Evolutionary conservation across 192 early-diverging fungal genomes (phyloP).

Genomic region (Dispira simplex): DNA sequence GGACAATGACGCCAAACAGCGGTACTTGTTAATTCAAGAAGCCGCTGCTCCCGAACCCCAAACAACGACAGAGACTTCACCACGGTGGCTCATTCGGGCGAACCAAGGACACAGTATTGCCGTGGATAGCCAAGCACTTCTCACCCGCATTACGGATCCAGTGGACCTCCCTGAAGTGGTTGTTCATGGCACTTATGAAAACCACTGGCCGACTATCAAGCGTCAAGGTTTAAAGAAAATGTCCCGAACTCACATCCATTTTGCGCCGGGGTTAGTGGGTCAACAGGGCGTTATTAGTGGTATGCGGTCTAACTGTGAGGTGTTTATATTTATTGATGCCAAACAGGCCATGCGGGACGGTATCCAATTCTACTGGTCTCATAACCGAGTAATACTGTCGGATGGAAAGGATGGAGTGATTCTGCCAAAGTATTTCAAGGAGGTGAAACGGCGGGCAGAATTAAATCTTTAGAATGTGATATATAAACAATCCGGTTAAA

Average conservation of each 20-base stretch:
- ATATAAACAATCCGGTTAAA: too few relatives aligned
- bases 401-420: too few relatives aligned
- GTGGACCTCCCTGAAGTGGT: not conserved
- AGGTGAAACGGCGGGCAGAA: too few relatives aligned
- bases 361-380: too few relatives aligned
- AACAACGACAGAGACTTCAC: too few relatives aligned
- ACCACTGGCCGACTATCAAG: not conserved
- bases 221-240: not conserved
- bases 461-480: too few relatives aligned
- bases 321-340: constrained; percentile 1
- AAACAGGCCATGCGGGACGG: not conserved
- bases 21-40: not conserved
- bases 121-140: not conserved
- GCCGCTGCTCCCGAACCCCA: not conserved
- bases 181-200: not conserved
- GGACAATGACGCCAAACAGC: not conserved
- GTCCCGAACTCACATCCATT: constrained; percentile 1
- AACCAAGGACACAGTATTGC: not conserved
- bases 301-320: not conserved
- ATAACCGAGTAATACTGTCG: too few relatives aligned
- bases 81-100: not conserved
- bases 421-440: too few relatives aligned
- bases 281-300: not conserved
- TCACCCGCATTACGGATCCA: not conserved
- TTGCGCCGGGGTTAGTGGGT: not conserved